These are phyloP conservation scores for Boletus subcaerulescens DNA, from an alignment of 768 basidiomycete species.

Conservation along the genomic window DNA sequence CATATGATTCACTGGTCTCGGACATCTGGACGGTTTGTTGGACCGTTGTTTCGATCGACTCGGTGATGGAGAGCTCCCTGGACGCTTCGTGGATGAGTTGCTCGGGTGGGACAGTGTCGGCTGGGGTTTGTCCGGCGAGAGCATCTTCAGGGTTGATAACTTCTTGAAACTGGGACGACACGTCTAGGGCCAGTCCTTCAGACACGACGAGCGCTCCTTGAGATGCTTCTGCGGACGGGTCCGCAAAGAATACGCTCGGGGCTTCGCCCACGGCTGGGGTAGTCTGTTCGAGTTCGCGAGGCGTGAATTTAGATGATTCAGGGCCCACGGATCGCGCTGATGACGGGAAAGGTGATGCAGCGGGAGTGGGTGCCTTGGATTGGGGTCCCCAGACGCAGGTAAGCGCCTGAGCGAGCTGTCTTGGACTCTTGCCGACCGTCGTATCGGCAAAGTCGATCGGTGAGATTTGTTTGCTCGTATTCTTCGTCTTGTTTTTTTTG, in stretches of 20 bases:
- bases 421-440: conserved; percentile 37
- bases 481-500: conserved; percentile 21
- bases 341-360: conserved; percentile 27
- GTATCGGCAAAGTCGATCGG: conserved; percentile 36
- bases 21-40: conserved; percentile 11
- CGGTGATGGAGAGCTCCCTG: neutral
- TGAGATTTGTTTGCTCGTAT: conserved; percentile 22
- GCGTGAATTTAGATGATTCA: neutral
- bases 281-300: conserved; percentile 7
- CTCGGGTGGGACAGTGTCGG: conserved; percentile 27
- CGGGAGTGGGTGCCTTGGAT: conserved; percentile 26
- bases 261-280: conserved; percentile 16
- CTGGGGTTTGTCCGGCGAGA: conserved; percentile 23
- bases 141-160: neutral
- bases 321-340: conserved; percentile 22
- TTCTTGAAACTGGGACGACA: conserved; percentile 4
- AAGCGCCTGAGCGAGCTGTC: conserved; percentile 42
- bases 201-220: neutral
- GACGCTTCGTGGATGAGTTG: conserved; percentile 8
- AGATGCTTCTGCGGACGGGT: neutral
- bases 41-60: conserved; percentile 1
- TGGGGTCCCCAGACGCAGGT: conserved; percentile 49
- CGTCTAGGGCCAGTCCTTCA: conserved; percentile 10
- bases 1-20: conserved; percentile 3
- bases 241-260: neutral